Evolutionary conservation across 768 basidiomycete species (phyloP), one percentile per base, ranked within the genome.

Genomic region (Tylopilus rubrobrunneus): DNA sequence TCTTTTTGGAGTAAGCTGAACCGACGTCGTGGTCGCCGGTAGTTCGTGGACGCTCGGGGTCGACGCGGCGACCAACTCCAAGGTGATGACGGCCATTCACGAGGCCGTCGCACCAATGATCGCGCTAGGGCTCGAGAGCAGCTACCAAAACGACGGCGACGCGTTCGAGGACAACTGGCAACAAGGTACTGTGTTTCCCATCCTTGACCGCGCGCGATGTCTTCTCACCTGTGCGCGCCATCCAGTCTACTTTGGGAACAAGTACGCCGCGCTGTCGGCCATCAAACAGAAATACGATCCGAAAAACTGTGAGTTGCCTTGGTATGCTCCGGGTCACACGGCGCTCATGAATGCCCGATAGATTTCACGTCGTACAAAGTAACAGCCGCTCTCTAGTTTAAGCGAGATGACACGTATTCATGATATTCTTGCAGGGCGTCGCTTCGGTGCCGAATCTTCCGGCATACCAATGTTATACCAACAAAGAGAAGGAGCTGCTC

Each of bases 281-380:
- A 64, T 65, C 50, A 65, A 64, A 23, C 60, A 50, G 52, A 62
- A 55, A 37, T 65, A 64, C 14, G 60, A 65, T 36, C 63, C 60
- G 3, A 0, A 27, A 0, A 65, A 65, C 29, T 59, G 63, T 62
- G 40, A 47, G 60, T 52, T 1, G 11, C 28, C 23, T n/a, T 31
- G n/a, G 0, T n/a, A 21, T 36, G 28, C 19, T 45, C 15, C 0
- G 1, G 28, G 14, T 12, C 4, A 8, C 9, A 31, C 19, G 27
- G 7, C 12, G 15, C 45, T 49, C 14, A 60, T 25, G 15, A 8
- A 28, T 23, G n/a, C 29, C 8, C 29, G n/a, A 36, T 11, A 50
- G 59, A 62, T 11, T 62, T 64, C 48, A 56, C 42, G 29, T 28
- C 62, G 17, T 59, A 54, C 48, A 56, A 65, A 60, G 60, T 65